Conservation (phyloP, 257 asterid species). For the Salvia splendens region DNA sequence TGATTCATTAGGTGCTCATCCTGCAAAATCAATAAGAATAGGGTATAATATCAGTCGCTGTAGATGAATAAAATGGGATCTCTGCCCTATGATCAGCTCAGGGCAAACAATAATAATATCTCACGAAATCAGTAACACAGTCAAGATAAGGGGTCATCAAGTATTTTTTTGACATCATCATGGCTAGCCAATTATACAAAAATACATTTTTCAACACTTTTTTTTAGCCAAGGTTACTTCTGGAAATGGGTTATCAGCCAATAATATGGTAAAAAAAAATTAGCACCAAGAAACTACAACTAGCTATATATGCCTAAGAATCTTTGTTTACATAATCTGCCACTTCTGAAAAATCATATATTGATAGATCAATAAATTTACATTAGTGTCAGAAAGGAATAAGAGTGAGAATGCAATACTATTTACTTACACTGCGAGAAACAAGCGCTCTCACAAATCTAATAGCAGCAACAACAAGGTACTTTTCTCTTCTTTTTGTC, state of each 20-base stretch:
- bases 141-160: conserved; percentile 12
- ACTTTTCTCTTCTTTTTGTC: conserved; percentile 87
- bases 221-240: neutral
- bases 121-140: conserved; percentile 4
- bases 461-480: conserved; percentile 88
- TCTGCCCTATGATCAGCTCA: conserved; percentile 5
- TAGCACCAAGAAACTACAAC: conserved; percentile 6
- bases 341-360: conserved; percentile 14
- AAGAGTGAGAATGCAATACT: conserved; percentile 17
- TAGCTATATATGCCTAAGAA: conserved; percentile 10
- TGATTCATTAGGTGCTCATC: conserved; percentile 90
- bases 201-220: conserved; percentile 14
- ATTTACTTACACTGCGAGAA: conserved; percentile 82
- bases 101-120: neutral
- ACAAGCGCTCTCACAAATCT: conserved; percentile 84
- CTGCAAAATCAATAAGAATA: conserved; percentile 50
- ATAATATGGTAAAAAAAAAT: conserved; percentile 9
- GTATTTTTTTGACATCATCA: neutral
- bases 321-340: conserved; percentile 6
- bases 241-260: too few species aligned
- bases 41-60: conserved; percentile 13
- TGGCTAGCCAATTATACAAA: neutral
- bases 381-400: conserved; percentile 3
- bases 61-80: neutral
- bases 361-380: neutral